Base-by-base conservation (phyloP, 2,329 filamentous ascomycete genomes). In the Chrysoporthe puriensis region DNA sequence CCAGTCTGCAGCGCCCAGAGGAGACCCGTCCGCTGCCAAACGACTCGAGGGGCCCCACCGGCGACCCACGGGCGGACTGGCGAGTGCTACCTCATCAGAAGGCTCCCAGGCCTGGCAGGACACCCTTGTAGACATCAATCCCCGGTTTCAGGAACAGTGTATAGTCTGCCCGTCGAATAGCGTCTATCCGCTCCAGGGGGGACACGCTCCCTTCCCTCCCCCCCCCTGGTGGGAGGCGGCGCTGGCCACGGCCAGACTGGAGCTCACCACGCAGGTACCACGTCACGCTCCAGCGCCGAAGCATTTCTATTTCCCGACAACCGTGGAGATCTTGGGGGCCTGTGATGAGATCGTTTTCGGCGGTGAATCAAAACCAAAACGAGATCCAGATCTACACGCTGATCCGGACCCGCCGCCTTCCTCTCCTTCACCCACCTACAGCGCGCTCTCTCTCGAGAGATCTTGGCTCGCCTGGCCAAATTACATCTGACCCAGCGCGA, bases 381-480 rank as follows among this genome's bases (percentile, higher is more conserved):
- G 60, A 61, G 58, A 60, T 50, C 66, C 68, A 66, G 60, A 65
- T 65, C 68, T 68, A 64, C 63, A 42, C 32, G 57, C 65, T 60
- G 58, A 60, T 60, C 58, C 34, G 48, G 68, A 59, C 66, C 68
- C 66, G 66, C 68, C 62, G 54, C 40, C 46, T 61, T 63, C n/a
- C 40, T 6, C n/a, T 11, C 40, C 11, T 14, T 21, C n/a, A 8
- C 26, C 36, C 34, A 59, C 36, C 57, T 26, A 62, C 54, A 58
- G 42, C 50, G 52, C 43, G 62, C 58, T 62, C 66, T 44, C 58
- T 48, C 26, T 50, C 65, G 11, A 42, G 66, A 68, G 11, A 42
- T 62, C 46, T 44, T 59, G 43, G 66, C 40, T 43, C 66, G 62
- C 18, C 66, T 62, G 21, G 66, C 66, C 58, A 48, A 56, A 59